Percentiles rank a stretch among this genome's conserved stretches.
Conservation (phyloP, 768 basidiomycete species). For the Suillus brevipes region DNA sequence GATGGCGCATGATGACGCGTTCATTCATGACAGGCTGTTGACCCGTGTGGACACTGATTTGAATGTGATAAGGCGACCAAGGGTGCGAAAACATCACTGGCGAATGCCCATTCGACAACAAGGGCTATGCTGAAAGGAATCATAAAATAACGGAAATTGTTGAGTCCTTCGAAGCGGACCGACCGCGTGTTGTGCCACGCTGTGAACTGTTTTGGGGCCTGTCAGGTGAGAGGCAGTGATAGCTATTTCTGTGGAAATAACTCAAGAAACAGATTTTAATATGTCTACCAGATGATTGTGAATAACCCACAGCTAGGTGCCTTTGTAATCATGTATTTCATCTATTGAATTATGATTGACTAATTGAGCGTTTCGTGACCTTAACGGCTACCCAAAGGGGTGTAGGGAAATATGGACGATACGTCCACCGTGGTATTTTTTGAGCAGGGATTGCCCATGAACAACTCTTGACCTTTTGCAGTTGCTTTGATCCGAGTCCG, state of each 20-base stretch:
- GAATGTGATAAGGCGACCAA: constrained; percentile 42
- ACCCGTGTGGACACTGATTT: constrained; percentile 25
- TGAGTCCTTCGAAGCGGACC: neutral
- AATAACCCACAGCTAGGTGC: neutral
- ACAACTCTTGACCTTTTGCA: neutral
- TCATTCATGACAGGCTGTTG: constrained; percentile 18
- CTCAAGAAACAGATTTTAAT: neutral
- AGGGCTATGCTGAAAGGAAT: constrained; percentile 19
- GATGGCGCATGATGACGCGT: constrained; percentile 15
- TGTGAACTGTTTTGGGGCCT: neutral
- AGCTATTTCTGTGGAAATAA: neutral
- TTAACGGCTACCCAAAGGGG: constrained; percentile 34
- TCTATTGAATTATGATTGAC: neutral
- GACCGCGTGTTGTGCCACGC: neutral
- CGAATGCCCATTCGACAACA: constrained; percentile 30
- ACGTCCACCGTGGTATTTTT: constrained; percentile 41
- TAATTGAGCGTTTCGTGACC: constrained; percentile 11
- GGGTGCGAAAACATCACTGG: constrained; percentile 35
- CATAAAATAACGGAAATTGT: constrained; percentile 8
- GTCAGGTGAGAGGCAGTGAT: neutral
- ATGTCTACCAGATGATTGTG: neutral
- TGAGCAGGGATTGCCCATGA: constrained; percentile 31
- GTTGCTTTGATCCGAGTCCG: neutral
- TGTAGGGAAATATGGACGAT: constrained; percentile 45
- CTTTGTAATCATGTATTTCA: neutral